phyloP scores from a whole-genome alignment of 1,284 basidiomycete genomes.

The Rhodotorula sp. region DNA sequence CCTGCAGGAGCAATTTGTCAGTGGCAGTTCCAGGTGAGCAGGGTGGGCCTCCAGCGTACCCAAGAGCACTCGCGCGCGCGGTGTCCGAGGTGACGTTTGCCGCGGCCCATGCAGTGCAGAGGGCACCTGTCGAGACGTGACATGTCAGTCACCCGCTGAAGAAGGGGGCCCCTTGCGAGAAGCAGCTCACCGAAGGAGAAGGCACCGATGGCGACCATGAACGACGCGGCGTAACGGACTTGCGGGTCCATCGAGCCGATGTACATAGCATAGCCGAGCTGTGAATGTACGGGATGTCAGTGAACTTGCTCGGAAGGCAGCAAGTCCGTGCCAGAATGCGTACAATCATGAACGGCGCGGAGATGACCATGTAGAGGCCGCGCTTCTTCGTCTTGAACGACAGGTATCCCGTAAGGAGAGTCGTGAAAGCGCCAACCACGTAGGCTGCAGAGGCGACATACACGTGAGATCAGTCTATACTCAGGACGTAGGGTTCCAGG shows the following conservation, averaged over 20 bases:
- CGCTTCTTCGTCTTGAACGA: slow-evolving; percentile 48
- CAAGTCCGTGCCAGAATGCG: background rate
- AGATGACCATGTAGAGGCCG: slow-evolving; percentile 45
- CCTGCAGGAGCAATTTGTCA: background rate
- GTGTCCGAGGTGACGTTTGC: slow-evolving; percentile 49
- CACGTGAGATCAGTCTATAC: background rate
- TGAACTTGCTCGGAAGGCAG: background rate
- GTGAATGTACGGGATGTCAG: background rate
- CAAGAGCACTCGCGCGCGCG: slow-evolving; percentile 46
- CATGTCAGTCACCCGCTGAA: no score
- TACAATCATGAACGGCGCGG: slow-evolving; percentile 46
- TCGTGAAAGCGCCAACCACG: slow-evolving; percentile 44
- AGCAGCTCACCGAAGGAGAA: slow-evolving; percentile 45
- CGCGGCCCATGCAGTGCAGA: slow-evolving; percentile 36
- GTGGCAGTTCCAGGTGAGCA: no score
- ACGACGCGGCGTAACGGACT: slow-evolving; percentile 44
- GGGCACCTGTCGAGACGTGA: slow-evolving; percentile 1
- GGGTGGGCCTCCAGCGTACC: no score
- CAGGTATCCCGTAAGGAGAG: slow-evolving; percentile 39
- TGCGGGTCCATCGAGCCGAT: slow-evolving; percentile 39
- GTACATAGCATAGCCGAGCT: slow-evolving; percentile 40
- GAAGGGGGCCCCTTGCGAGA: no score
- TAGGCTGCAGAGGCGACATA: slow-evolving; percentile 38
- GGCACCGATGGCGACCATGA: slow-evolving; percentile 47
- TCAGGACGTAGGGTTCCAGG: background rate